These are phyloP conservation scores for Nepenthes gracilis DNA, from an alignment of 148 eudicot genomes.

Conservation along the genomic window DNA sequence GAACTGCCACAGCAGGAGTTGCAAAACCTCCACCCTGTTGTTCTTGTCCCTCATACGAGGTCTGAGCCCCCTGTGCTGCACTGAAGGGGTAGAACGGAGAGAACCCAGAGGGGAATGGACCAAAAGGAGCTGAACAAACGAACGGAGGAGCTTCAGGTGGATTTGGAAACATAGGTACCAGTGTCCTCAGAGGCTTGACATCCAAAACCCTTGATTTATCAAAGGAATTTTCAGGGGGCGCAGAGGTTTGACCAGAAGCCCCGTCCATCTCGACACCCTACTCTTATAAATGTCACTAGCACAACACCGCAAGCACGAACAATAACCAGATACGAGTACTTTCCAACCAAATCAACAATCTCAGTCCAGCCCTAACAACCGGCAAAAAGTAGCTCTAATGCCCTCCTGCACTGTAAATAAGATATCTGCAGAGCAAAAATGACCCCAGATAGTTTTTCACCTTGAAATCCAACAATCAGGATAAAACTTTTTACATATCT, in stretches of 20 bases:
- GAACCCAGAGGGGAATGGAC: conserved; percentile 43
- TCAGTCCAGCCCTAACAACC: too few species aligned
- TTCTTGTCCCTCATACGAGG: background rate
- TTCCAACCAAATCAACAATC: too few species aligned
- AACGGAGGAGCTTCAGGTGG: conserved; percentile 54
- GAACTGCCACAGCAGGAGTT: conserved; percentile 43
- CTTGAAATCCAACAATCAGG: too few species aligned
- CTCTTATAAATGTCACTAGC: background rate
- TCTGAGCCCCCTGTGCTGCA: conserved; percentile 12
- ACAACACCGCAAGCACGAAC: too few species aligned
- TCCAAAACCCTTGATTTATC: conserved; percentile 59
- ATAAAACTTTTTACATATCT: too few species aligned
- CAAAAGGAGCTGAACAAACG: conserved; percentile 38
- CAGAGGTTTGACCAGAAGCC: conserved; percentile 20
- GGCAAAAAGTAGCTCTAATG: too few species aligned
- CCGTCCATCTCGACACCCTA: conserved; percentile 22
- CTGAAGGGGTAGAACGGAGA: conserved; percentile 50
- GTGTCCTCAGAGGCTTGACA: conserved; percentile 50
- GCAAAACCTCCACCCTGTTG: conserved; percentile 15
- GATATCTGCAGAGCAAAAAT: too few species aligned
- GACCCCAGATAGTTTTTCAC: too few species aligned
- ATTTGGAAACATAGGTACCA: conserved; percentile 52
- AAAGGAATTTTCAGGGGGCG: conserved; percentile 15
- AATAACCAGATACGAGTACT: too few species aligned
- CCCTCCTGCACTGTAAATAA: too few species aligned